phyloP scores from a whole-genome alignment of 176 grass and related monocot species.

The Rhynchospora tenuis region DNA sequence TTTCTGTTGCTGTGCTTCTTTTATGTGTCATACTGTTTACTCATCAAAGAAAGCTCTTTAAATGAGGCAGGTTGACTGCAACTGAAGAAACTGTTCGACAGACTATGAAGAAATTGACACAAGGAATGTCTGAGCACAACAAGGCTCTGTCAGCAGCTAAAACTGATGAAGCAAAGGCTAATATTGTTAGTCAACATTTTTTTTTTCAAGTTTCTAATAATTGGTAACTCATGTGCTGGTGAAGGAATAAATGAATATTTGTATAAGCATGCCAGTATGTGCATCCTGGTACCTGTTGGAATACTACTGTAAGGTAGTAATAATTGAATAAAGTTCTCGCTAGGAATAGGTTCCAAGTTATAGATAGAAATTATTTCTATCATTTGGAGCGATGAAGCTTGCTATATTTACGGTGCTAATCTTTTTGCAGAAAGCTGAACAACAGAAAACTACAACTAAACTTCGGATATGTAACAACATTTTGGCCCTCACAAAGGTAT shows the following conservation, averaged over 20 bases:
- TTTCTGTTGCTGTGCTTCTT: constrained; percentile 9
- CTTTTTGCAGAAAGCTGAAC: constrained; percentile 66
- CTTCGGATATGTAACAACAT: constrained; percentile 91
- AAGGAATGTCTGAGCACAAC: constrained; percentile 78
- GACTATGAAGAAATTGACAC: constrained; percentile 73
- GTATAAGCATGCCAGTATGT: background rate
- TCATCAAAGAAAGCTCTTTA: background rate
- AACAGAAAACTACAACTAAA: constrained; percentile 63
- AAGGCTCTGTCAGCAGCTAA: constrained; percentile 80
- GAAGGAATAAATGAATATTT: background rate
- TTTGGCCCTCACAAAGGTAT: constrained; percentile 79
- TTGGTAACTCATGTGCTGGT: background rate
- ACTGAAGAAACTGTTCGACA: constrained; percentile 73
- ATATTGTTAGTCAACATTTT: constrained; percentile 65
- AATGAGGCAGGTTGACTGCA: constrained; percentile 59
- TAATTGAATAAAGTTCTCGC: background rate
- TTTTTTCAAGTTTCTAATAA: background rate
- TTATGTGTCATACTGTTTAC: background rate
- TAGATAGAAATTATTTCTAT: constrained; percentile 5
- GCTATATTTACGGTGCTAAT: constrained; percentile 15
- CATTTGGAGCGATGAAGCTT: background rate
- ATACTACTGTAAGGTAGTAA: no score
- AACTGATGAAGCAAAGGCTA: constrained; percentile 66
- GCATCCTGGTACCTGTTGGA: no score
- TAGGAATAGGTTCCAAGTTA: background rate